These are phyloP conservation scores for Daldinia loculata DNA, from an alignment of 495 filamentous ascomycete species.

Conservation along the genomic window DNA sequence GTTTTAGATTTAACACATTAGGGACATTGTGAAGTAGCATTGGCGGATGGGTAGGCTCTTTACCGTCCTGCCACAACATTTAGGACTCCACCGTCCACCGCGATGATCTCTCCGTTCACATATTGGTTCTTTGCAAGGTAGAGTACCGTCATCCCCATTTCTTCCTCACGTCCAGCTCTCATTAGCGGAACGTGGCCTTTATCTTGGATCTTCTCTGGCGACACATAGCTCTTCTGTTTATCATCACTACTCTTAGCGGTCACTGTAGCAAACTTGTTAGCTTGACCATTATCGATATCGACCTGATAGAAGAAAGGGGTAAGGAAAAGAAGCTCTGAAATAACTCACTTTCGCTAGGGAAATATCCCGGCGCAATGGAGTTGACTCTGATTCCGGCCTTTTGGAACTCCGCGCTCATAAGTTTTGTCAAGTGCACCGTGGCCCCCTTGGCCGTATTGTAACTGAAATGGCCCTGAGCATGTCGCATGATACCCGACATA, in stretches of 20 bases:
- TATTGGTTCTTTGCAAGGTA: constrained; percentile 67
- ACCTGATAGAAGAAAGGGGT: neutral
- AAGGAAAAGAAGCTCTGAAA: too few species aligned
- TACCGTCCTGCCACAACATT: constrained; percentile 45
- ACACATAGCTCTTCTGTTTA: constrained; percentile 61
- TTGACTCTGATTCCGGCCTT: constrained; percentile 67
- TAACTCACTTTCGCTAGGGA: constrained; percentile 61
- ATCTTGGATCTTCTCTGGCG: constrained; percentile 58
- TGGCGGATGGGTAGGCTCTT: neutral
- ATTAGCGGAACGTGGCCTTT: constrained; percentile 63
- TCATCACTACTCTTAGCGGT: constrained; percentile 65
- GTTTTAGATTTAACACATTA: neutral
- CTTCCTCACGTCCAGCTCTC: constrained; percentile 61
- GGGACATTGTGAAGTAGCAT: neutral
- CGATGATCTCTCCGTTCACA: constrained; percentile 69
- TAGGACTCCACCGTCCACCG: constrained; percentile 67
- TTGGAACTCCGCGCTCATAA: constrained; percentile 61
- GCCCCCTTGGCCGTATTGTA: constrained; percentile 72
- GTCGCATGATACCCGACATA: constrained; percentile 65
- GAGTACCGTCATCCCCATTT: constrained; percentile 65
- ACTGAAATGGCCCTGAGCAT: constrained; percentile 61
- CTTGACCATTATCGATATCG: neutral
- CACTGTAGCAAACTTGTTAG: constrained; percentile 45
- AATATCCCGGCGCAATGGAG: constrained; percentile 71
- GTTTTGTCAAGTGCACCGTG: constrained; percentile 68